Conservation (phyloP, 192 early-diverging fungal genomes). For the Pilaira anomala region DNA sequence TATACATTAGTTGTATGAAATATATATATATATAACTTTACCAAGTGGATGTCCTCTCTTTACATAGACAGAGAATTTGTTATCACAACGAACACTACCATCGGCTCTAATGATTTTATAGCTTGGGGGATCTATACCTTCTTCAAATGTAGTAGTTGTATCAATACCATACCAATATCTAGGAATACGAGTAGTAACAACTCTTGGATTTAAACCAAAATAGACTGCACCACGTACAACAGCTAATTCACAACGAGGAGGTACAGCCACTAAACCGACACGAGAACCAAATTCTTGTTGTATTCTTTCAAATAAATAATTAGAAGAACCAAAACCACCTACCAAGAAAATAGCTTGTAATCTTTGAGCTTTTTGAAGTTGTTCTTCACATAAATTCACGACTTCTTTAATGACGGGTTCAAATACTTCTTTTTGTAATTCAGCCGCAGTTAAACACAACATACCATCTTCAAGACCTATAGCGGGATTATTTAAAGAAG, state of each 20-base stretch:
- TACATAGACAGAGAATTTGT: conserved; percentile 48
- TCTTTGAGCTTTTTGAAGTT: conserved; percentile 42
- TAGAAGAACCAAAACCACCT: conserved; percentile 56
- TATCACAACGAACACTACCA: conserved; percentile 46
- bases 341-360: conserved; percentile 52
- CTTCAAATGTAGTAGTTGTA: conserved; percentile 47
- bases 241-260: conserved; percentile 48
- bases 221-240: conserved; percentile 53
- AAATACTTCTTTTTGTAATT: conserved; percentile 50
- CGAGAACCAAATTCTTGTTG: conserved; percentile 44
- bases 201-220: conserved; percentile 48
- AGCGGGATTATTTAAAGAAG: conserved; percentile 42
- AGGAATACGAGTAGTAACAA: conserved; percentile 48
- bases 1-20: not conserved
- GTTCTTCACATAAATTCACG: conserved; percentile 45
- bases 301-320: conserved; percentile 49
- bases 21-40: not conserved
- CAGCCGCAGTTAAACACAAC: conserved; percentile 44
- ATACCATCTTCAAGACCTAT: conserved; percentile 53
- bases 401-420: conserved; percentile 54
- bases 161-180: conserved; percentile 52
- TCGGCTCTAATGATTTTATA: conserved; percentile 46
- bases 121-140: conserved; percentile 43
- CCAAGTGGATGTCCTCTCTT: conserved; percentile 35
- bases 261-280: conserved; percentile 49